These are phyloP conservation scores for Vigna reflexopilosa DNA, from an alignment of 306 rosid genomes.

Conservation along the genomic window DNA sequence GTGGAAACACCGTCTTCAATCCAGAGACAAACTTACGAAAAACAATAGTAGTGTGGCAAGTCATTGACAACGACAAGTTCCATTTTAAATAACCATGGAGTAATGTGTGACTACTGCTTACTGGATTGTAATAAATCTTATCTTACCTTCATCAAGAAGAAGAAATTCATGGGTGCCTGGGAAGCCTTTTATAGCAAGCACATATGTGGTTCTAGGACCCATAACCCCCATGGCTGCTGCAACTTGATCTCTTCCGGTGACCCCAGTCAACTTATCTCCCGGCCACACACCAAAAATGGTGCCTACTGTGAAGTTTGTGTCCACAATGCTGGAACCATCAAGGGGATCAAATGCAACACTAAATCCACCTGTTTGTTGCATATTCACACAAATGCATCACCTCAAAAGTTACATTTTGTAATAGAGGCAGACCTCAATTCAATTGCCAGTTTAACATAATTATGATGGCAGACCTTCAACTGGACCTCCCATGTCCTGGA, in stretches of 20 bases:
- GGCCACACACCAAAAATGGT: conserved; percentile 99
- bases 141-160: conserved; percentile 91
- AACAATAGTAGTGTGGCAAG: not conserved
- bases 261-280: conserved; percentile 92
- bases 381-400: conserved; percentile 35
- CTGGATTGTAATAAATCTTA: conserved; percentile 12
- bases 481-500: conserved; percentile 99
- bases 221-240: conserved; percentile 99
- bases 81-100: not conserved
- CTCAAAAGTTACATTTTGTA: conserved; percentile 31
- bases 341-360: conserved; percentile 99
- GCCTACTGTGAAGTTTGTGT: conserved; percentile 97
- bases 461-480: conserved; percentile 67
- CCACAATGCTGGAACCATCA: conserved; percentile 98
- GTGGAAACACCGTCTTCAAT: no score
- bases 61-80: not conserved
- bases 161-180: conserved; percentile 98
- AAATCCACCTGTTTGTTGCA: conserved; percentile 79
- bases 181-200: conserved; percentile 78
- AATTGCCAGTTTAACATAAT: not conserved
- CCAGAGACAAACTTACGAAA: no score
- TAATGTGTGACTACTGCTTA: not conserved
- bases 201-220: conserved; percentile 98
- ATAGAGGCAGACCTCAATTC: not conserved
- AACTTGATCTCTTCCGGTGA: conserved; percentile 89